Conservation (phyloP, 192 early-diverging fungal genomes). For the Mortierella hygrophila region DNA sequence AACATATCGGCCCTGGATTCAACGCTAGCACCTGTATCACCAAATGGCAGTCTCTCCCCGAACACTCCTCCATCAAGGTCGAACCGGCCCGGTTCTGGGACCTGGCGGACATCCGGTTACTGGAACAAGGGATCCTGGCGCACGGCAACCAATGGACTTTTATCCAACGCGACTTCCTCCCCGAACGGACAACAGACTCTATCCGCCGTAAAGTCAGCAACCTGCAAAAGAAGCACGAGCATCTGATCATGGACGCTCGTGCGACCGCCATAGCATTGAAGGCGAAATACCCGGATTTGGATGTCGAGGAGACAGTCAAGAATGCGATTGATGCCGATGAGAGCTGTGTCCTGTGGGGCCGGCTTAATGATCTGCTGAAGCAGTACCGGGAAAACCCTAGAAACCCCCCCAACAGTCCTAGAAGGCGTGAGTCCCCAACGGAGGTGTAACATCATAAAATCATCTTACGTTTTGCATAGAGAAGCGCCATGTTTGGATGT, state of each 20-base stretch:
- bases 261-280: background rate
- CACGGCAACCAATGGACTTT: slow-evolving; percentile 24
- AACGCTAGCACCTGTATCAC: slow-evolving; percentile 36
- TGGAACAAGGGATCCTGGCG: slow-evolving; percentile 9
- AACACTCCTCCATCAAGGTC: background rate
- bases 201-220: slow-evolving; percentile 49
- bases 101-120: background rate
- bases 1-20: slow-evolving; percentile 43
- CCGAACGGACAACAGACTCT: slow-evolving; percentile 27
- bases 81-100: slow-evolving; percentile 21
- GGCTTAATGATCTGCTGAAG: background rate
- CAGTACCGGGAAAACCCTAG: background rate
- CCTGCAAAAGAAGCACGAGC: slow-evolving; percentile 17
- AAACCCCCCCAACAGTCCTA: no score
- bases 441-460: no score
- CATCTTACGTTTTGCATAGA: no score
- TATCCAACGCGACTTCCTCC: slow-evolving; percentile 25
- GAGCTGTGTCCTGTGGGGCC: background rate
- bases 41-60: slow-evolving; percentile 24
- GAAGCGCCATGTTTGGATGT: no score
- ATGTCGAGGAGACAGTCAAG: slow-evolving; percentile 7
- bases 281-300: background rate
- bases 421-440: no score
- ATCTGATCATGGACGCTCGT: background rate
- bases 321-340: background rate